Evolutionary conservation across 371 early-diverging fungal genomes (phyloP).

Genomic region (Lichtheimia corymbifera): DNA sequence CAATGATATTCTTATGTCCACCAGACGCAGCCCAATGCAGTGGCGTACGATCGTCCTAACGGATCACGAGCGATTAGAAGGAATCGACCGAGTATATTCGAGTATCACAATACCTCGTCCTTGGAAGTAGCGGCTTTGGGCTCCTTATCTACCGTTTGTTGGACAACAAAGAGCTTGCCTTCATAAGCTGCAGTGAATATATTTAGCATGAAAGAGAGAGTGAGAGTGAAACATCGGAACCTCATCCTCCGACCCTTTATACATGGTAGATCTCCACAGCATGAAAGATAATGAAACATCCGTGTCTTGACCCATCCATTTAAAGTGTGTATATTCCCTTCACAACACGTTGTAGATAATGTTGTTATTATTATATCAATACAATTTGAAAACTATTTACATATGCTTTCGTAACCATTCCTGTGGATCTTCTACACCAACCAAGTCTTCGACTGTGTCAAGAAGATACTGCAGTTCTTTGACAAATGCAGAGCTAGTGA

Average conservation of each 20-base stretch:
- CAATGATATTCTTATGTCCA: constrained; percentile 64
- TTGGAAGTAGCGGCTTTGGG: constrained; percentile 38
- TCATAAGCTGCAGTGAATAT: constrained; percentile 57
- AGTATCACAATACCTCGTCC: constrained; percentile 49
- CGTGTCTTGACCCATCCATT: too few relatives aligned
- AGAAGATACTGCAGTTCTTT: constrained; percentile 34
- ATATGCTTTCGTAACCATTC: constrained; percentile 26
- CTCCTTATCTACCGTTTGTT: constrained; percentile 56
- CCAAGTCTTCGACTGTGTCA: constrained; percentile 25
- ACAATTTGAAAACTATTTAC: too few relatives aligned
- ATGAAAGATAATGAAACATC: too few relatives aligned
- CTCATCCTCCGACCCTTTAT: too few relatives aligned
- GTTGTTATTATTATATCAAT: too few relatives aligned
- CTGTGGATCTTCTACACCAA: constrained; percentile 43
- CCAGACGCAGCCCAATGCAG: constrained; percentile 66
- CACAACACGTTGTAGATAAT: too few relatives aligned
- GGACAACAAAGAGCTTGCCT: constrained; percentile 54
- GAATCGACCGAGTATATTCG: neutral
- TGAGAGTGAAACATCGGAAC: neutral
- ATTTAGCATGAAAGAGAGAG: constrained; percentile 15
- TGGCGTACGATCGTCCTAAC: constrained; percentile 38
- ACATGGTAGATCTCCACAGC: too few relatives aligned
- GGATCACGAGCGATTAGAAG: neutral
- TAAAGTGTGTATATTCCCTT: too few relatives aligned
- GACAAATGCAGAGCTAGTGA: constrained; percentile 36